Evolutionary conservation across 1,284 basidiomycete species (phyloP).

Genomic region (Ceratobasidium sp.): DNA sequence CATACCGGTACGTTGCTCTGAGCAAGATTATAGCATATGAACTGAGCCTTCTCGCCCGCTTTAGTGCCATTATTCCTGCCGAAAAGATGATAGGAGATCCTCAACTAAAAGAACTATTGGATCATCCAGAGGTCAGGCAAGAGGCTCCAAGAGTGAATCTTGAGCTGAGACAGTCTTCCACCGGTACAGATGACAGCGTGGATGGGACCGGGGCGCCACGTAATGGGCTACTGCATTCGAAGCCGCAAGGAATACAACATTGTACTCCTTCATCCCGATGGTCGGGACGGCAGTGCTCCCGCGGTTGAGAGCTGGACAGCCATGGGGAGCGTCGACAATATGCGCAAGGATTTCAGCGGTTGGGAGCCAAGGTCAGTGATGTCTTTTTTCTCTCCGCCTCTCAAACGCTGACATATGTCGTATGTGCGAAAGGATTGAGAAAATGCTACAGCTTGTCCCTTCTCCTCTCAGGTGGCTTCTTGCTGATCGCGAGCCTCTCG

Average conservation of each 20-base stretch:
- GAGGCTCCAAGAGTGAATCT: neutral
- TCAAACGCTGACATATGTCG: neutral
- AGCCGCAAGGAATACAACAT: conserved; percentile 44
- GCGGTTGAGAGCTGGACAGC: conserved; percentile 44
- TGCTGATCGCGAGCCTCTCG: conserved; percentile 51
- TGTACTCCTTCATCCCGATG: conserved; percentile 45
- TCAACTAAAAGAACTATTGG: conserved; percentile 45
- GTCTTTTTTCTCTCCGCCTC: neutral
- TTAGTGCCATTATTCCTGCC: conserved; percentile 47
- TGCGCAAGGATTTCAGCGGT: conserved; percentile 46
- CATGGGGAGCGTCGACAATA: conserved; percentile 43
- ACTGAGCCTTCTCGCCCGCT: neutral
- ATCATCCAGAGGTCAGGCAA: conserved; percentile 38
- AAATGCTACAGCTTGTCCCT: conserved; percentile 46
- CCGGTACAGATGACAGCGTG: conserved; percentile 46
- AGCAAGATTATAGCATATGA: neutral
- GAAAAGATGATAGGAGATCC: conserved; percentile 45
- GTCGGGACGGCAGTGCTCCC: conserved; percentile 24
- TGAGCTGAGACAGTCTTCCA: neutral
- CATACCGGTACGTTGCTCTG: conserved; percentile 54
- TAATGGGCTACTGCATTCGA: conserved; percentile 47
- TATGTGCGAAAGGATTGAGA: conserved; percentile 43
- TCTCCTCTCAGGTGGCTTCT: conserved; percentile 42
- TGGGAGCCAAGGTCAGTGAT: conserved; percentile 48
- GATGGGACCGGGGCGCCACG: conserved; percentile 48